phyloP scores from a whole-genome alignment of 495 filamentous ascomycete species.

The Paragyromitra xinjiangensis region DNA sequence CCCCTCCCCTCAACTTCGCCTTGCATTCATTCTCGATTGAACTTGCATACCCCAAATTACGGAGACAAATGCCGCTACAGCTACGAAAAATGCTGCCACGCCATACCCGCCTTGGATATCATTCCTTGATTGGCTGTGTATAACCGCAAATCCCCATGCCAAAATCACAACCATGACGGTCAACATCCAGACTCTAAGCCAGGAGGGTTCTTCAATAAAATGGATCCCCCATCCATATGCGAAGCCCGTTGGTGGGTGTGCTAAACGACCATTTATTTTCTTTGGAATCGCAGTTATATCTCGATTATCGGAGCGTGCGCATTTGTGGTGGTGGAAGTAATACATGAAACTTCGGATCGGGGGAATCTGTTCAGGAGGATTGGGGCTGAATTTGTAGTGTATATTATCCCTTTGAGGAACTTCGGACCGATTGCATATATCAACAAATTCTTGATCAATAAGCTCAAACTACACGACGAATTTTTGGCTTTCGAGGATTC shows the following conservation, averaged over 20 bases:
- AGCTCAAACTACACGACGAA: conserved; percentile 7
- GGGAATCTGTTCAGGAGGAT: not conserved
- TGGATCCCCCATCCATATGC: conserved; percentile 9
- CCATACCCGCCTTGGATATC: conserved; percentile 6
- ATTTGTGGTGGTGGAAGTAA: not conserved
- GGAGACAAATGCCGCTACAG: not conserved
- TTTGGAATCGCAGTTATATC: conserved; percentile 11
- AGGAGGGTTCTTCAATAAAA: conserved; percentile 19
- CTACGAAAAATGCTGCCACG: not conserved
- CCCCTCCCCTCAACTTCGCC: not conserved
- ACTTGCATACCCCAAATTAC: not conserved
- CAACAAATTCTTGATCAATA: not conserved
- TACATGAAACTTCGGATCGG: conserved; percentile 10
- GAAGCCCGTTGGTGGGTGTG: not conserved
- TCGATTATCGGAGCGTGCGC: not conserved
- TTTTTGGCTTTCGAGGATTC: not conserved
- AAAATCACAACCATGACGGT: not conserved
- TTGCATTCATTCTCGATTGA: not conserved
- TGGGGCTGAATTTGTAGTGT: not conserved
- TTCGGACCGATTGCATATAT: not conserved
- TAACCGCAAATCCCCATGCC: not conserved
- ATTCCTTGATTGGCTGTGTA: not conserved
- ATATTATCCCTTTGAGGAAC: not conserved
- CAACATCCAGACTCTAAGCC: not conserved
- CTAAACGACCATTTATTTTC: not conserved